phyloP scores from a whole-genome alignment of 78 protist genomes.

The Capsaspora owczarzaki region DNA sequence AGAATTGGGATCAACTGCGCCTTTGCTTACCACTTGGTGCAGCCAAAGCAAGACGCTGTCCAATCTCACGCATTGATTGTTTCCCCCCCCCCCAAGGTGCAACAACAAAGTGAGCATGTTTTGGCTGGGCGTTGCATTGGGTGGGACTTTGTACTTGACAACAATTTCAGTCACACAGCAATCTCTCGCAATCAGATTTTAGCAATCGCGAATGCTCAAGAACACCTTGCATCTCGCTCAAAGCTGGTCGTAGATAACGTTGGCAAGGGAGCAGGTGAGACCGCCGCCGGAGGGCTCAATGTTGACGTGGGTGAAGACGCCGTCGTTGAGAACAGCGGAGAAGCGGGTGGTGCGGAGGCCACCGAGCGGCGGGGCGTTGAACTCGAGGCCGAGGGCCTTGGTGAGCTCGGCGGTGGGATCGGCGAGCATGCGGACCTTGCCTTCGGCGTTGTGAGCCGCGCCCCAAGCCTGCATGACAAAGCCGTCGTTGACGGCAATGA shows the following conservation, averaged over 20 bases:
- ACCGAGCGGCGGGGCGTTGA: not conserved
- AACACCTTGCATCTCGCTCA: no score
- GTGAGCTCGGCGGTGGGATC: not conserved
- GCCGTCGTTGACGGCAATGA: conserved; percentile 36
- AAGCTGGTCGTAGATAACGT: not conserved
- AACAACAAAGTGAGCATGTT: no score
- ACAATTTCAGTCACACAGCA: no score
- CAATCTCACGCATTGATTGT: no score
- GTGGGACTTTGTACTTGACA: no score
- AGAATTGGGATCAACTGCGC: no score
- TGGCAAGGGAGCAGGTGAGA: not conserved
- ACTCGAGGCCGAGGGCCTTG: conserved; percentile 2
- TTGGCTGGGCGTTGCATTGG: no score
- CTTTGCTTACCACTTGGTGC: no score
- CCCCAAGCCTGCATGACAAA: conserved; percentile 36
- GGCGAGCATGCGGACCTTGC: conserved; percentile 12
- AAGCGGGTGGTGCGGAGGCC: not conserved
- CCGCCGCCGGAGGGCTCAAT: not conserved
- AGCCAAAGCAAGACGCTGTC: no score
- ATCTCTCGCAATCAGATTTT: no score
- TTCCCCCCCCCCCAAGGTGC: no score
- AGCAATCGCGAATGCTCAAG: no score
- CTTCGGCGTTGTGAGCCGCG: not conserved
- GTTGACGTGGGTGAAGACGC: not conserved
- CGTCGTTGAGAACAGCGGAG: not conserved